Percentiles rank a stretch among this genome's conserved stretches.
phyloP scores from a whole-genome alignment of 2,329 filamentous ascomycete species.

The Trichoderma aggressivum region DNA sequence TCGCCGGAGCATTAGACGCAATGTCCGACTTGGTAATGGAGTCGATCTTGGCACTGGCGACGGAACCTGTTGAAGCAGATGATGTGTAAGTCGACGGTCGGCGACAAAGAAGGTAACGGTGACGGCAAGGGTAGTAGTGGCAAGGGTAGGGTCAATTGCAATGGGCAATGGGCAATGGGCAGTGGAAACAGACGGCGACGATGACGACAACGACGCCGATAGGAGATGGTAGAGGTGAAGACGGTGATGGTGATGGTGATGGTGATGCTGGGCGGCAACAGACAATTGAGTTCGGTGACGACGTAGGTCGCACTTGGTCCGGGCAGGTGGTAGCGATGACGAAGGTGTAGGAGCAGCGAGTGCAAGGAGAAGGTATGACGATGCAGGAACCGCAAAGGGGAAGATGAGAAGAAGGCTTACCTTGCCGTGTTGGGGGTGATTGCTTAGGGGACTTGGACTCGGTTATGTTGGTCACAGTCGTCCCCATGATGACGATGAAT shows the following conservation, averaged over 20 bases:
- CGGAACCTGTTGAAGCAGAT: slow-evolving; percentile 34
- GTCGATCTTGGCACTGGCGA: slow-evolving; percentile 47
- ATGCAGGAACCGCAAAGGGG: slow-evolving; percentile 21
- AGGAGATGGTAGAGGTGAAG: neutral
- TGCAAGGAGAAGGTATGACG: slow-evolving; percentile 17
- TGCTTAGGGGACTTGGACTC: slow-evolving; percentile 50
- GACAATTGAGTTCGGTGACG: slow-evolving; percentile 6
- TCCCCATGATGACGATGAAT: slow-evolving; percentile 50
- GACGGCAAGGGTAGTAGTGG: neutral
- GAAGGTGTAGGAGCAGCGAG: slow-evolving; percentile 19
- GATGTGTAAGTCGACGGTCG: slow-evolving; percentile 3
- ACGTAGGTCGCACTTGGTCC: neutral
- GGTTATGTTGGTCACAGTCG: slow-evolving; percentile 41
- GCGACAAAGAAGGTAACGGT: neutral
- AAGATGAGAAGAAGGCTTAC: slow-evolving; percentile 34
- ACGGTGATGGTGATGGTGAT: neutral
- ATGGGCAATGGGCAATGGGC: neutral
- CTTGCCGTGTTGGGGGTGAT: slow-evolving; percentile 41
- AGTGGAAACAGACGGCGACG: neutral
- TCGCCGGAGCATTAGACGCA: slow-evolving; percentile 53
- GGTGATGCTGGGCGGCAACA: slow-evolving; percentile 3
- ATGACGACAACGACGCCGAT: neutral
- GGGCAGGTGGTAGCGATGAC: slow-evolving; percentile 21
- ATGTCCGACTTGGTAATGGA: slow-evolving; percentile 47
- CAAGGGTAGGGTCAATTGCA: neutral